These are phyloP conservation scores for Exutisphaerella laricina DNA, from an alignment of 2,329 filamentous ascomycete genomes.

Conservation along the genomic window DNA sequence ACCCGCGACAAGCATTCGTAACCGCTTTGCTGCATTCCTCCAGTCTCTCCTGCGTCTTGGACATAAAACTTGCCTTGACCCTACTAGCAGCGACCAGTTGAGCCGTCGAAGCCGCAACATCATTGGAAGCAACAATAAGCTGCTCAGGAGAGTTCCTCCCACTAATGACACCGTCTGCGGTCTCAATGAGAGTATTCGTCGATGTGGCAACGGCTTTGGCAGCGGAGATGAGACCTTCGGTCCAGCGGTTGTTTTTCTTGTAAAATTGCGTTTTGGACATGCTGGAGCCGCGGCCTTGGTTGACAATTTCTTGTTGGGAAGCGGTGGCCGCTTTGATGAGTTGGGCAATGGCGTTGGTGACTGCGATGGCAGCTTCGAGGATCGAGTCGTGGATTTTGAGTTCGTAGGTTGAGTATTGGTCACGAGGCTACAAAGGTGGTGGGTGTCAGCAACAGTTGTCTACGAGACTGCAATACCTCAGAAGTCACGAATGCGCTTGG, in stretches of 20 bases:
- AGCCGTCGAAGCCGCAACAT: conserved; percentile 91
- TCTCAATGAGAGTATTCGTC: conserved; percentile 96
- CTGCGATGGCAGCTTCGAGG: conserved; percentile 82
- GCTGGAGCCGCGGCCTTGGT: conserved; percentile 74
- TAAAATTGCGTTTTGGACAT: conserved; percentile 85
- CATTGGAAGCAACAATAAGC: conserved; percentile 94
- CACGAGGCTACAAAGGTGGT: no score
- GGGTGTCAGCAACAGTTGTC: no score
- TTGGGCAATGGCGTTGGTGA: conserved; percentile 88
- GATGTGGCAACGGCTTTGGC: conserved; percentile 92
- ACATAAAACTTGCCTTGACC: conserved; percentile 98
- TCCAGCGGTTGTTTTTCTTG: conserved; percentile 99
- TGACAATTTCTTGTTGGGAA: conserved; percentile 94
- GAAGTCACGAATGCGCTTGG: no score
- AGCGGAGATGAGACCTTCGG: conserved; percentile 91
- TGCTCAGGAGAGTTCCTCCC: conserved; percentile 92
- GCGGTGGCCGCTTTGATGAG: conserved; percentile 91
- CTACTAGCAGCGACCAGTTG: conserved; percentile 92
- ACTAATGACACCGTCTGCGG: conserved; percentile 89
- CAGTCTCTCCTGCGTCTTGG: conserved; percentile 86
- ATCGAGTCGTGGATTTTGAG: conserved; percentile 94
- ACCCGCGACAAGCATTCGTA: conserved; percentile 74
- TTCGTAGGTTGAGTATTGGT: conserved; percentile 93
- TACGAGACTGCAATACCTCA: no score
- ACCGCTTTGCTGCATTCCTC: conserved; percentile 92